phyloP scores from a whole-genome alignment of 768 basidiomycete species.

The Dendrothele bispora region DNA sequence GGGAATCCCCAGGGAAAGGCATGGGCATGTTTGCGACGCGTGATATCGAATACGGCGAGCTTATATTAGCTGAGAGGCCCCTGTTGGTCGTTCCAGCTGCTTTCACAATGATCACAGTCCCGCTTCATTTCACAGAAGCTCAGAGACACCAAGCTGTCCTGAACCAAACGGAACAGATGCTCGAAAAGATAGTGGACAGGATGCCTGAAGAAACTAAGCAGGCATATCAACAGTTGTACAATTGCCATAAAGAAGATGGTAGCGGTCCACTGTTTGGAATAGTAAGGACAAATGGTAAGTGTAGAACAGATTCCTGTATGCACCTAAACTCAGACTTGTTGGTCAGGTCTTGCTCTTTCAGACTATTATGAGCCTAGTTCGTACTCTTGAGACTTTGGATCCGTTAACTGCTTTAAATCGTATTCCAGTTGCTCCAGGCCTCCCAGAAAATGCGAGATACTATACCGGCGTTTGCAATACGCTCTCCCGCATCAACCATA shows the following conservation, averaged over 20 bases:
- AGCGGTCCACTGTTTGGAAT: slow-evolving; percentile 33
- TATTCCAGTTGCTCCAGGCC: background rate
- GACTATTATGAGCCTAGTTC: too few species aligned
- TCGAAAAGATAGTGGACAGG: slow-evolving; percentile 22
- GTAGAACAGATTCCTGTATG: too few species aligned
- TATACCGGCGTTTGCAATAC: slow-evolving; percentile 27
- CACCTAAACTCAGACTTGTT: too few species aligned
- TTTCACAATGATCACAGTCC: background rate
- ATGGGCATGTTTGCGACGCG: slow-evolving; percentile 34
- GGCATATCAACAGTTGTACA: slow-evolving; percentile 30
- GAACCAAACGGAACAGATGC: slow-evolving; percentile 17
- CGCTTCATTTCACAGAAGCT: too few species aligned
- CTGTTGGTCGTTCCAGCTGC: slow-evolving; percentile 25
- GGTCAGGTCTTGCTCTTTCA: too few species aligned
- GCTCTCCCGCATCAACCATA: slow-evolving; percentile 38
- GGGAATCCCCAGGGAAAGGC: too few species aligned
- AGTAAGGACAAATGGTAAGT: slow-evolving; percentile 35
- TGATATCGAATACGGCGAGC: slow-evolving; percentile 26
- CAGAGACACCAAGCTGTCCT: slow-evolving; percentile 6
- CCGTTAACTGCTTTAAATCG: background rate
- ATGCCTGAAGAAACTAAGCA: slow-evolving; percentile 22
- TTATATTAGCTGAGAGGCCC: slow-evolving; percentile 38
- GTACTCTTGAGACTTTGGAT: slow-evolving; percentile 14
- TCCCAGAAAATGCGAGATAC: background rate
- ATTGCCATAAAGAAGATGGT: slow-evolving; percentile 31